phyloP scores from a whole-genome alignment of 768 basidiomycete genomes.

The Paxillus involutus region DNA sequence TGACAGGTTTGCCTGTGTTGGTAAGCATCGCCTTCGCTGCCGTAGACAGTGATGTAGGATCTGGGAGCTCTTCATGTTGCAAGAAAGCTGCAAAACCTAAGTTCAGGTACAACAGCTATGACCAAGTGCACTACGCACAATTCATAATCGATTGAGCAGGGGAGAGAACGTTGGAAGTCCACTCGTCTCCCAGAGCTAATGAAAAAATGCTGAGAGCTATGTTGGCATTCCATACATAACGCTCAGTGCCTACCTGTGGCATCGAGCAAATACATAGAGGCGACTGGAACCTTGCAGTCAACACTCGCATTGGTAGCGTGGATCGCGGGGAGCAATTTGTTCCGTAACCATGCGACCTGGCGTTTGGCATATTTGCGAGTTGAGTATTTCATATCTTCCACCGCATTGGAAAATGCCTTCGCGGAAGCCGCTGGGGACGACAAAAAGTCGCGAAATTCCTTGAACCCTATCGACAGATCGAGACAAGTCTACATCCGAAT shows the following conservation, averaged over 20 bases:
- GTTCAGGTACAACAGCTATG: conserved; percentile 1
- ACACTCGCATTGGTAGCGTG: conserved; percentile 44
- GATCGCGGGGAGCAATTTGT: conserved; percentile 81
- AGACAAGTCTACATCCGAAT: background rate
- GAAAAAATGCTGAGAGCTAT: background rate
- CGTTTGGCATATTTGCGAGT: conserved; percentile 91
- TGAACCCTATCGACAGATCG: conserved; percentile 64
- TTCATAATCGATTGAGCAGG: conserved; percentile 49
- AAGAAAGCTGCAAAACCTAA: conserved; percentile 53
- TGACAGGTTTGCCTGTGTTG: conserved; percentile 42
- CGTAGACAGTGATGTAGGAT: conserved; percentile 56
- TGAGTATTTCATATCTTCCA: conserved; percentile 80
- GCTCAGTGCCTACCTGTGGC: conserved; percentile 52
- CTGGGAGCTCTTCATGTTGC: conserved; percentile 44
- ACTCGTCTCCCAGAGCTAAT: conserved; percentile 52
- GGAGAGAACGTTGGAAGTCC: conserved; percentile 55
- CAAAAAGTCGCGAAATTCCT: conserved; percentile 79
- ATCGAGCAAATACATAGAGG: conserved; percentile 60
- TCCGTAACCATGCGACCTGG: conserved; percentile 90
- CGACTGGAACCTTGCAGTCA: conserved; percentile 20
- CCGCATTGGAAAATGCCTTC: conserved; percentile 49
- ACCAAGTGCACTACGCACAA: conserved; percentile 35
- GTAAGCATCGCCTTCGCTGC: conserved; percentile 53
- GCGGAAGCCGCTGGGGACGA: conserved; percentile 39
- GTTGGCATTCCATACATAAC: background rate